Evolutionary conservation across 768 basidiomycete species (phyloP).

Genomic region (Tephrocybe sp.): DNA sequence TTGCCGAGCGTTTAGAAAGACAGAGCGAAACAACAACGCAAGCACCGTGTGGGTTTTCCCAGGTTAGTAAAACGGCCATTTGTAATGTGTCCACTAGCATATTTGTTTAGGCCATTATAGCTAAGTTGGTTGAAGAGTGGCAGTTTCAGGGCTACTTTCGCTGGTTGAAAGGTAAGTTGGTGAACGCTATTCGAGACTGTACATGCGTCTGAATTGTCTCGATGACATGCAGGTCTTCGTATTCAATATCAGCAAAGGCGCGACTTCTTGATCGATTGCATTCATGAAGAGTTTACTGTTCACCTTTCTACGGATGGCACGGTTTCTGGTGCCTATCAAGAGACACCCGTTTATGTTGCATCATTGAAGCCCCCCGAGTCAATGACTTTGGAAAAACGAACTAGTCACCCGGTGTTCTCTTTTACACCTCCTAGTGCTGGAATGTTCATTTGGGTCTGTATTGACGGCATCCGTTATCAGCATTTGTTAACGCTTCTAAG

Average conservation of each 20-base stretch:
- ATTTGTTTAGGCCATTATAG: slow-evolving; percentile 46
- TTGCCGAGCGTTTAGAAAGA: slow-evolving; percentile 73
- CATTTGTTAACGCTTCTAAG: slow-evolving; percentile 27
- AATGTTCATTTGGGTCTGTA: slow-evolving; percentile 74
- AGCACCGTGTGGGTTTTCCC: slow-evolving; percentile 68
- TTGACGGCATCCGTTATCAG: neutral
- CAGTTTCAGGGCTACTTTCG: slow-evolving; percentile 67
- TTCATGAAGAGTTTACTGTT: slow-evolving; percentile 63
- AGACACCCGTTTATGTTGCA: slow-evolving; percentile 42
- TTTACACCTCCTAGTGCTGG: slow-evolving; percentile 79
- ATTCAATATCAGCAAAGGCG: slow-evolving; percentile 56
- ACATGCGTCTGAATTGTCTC: neutral
- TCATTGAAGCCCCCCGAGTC: slow-evolving; percentile 29
- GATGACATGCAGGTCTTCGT: slow-evolving; percentile 38
- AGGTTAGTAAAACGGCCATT: slow-evolving; percentile 32
- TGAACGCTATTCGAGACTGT: neutral
- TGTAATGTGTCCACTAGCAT: slow-evolving; percentile 1
- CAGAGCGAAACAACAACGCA: slow-evolving; percentile 68
- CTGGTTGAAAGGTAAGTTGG: slow-evolving; percentile 63
- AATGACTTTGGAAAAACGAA: neutral
- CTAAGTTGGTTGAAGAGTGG: slow-evolving; percentile 64
- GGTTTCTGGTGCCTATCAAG: slow-evolving; percentile 27
- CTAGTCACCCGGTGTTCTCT: slow-evolving; percentile 44
- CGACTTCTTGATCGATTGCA: slow-evolving; percentile 60
- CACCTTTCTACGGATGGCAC: slow-evolving; percentile 27